Conservation (phyloP, 164 flowering plant genomes). For the Magnolia kwangsiensis region DNA sequence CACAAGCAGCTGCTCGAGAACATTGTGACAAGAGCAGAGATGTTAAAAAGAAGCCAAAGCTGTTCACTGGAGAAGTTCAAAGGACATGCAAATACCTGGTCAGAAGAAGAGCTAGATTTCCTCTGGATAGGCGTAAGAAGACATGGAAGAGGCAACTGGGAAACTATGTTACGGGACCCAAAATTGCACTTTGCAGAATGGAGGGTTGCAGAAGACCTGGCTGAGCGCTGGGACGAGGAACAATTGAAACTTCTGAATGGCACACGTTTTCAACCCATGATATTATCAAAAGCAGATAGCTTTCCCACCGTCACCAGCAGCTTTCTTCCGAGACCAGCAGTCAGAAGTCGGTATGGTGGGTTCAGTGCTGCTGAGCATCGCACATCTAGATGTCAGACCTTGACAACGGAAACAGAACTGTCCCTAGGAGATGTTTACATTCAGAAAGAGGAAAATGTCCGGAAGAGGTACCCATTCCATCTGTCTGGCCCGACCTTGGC, state of each 20-base stretch:
- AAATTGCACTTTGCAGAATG: slow-evolving; percentile 44
- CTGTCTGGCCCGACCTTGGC: slow-evolving; percentile 4
- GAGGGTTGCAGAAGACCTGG: slow-evolving; percentile 45
- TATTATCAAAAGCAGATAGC: slow-evolving; percentile 4
- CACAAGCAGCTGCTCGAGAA: slow-evolving; percentile 51
- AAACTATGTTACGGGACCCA: slow-evolving; percentile 52
- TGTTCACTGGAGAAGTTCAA: slow-evolving; percentile 21
- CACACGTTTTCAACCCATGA: slow-evolving; percentile 8
- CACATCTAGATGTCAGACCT: slow-evolving; percentile 3
- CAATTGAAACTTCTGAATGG: slow-evolving; percentile 32
- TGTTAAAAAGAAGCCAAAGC: slow-evolving; percentile 21
- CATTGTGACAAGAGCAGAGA: slow-evolving; percentile 28
- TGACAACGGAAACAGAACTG: slow-evolving; percentile 33
- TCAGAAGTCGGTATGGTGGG: slow-evolving; percentile 1
- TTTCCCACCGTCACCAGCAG: slow-evolving; percentile 1
- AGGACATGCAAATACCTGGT: slow-evolving; percentile 32
- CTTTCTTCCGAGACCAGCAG: slow-evolving; percentile 11
- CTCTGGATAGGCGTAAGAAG: slow-evolving; percentile 79
- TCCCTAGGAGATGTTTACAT: slow-evolving; percentile 38
- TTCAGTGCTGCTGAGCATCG: background rate
- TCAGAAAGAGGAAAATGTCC: slow-evolving; percentile 15
- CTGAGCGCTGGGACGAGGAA: slow-evolving; percentile 54
- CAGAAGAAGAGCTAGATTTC: slow-evolving; percentile 64
- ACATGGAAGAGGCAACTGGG: slow-evolving; percentile 64
- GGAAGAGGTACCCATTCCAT: slow-evolving; percentile 14